Evolutionary conservation across 192 early-diverging fungal species (phyloP).

Genomic region (Backusella tuberculispora): DNA sequence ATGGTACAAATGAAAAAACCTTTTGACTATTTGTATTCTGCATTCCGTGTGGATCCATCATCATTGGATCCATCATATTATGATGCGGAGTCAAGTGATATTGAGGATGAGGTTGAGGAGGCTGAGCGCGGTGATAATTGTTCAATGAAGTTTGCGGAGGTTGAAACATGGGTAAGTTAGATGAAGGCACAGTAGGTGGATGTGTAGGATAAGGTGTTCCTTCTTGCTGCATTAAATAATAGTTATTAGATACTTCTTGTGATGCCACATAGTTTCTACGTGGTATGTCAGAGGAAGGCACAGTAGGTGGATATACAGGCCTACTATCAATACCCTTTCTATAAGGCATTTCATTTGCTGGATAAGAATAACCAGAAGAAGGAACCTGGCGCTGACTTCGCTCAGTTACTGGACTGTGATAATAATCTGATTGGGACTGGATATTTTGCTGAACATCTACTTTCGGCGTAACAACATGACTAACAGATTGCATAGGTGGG

Average conservation of each 20-base stretch:
- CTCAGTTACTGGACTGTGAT: not conserved
- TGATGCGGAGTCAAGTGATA: slow-evolving; percentile 1
- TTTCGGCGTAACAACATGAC: slow-evolving; percentile 7
- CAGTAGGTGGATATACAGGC: slow-evolving; percentile 7
- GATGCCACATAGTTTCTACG: not conserved
- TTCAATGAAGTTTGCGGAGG: not conserved
- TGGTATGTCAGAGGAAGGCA: not conserved
- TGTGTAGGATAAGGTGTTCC: not conserved
- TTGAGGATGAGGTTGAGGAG: not conserved
- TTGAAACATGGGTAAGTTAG: not conserved
- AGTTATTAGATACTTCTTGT: not conserved
- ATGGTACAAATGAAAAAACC: slow-evolving; percentile 50
- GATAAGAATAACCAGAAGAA: not conserved
- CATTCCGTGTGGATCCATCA: not conserved
- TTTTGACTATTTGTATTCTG: slow-evolving; percentile 27
- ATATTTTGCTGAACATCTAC: not conserved
- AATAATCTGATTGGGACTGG: slow-evolving; percentile 3
- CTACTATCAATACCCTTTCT: slow-evolving; percentile 18
- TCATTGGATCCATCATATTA: slow-evolving; percentile 1
- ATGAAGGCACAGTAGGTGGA: slow-evolving; percentile 3
- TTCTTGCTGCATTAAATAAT: slow-evolving; percentile 15
- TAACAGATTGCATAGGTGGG: not conserved
- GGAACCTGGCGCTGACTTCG: not conserved
- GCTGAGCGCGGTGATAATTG: not conserved
- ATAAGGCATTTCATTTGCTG: not conserved